Percentiles rank a stretch among this genome's conserved stretches.
Conservation (phyloP, 176 grass and related monocot genomes). For the Zoysia japonica region DNA sequence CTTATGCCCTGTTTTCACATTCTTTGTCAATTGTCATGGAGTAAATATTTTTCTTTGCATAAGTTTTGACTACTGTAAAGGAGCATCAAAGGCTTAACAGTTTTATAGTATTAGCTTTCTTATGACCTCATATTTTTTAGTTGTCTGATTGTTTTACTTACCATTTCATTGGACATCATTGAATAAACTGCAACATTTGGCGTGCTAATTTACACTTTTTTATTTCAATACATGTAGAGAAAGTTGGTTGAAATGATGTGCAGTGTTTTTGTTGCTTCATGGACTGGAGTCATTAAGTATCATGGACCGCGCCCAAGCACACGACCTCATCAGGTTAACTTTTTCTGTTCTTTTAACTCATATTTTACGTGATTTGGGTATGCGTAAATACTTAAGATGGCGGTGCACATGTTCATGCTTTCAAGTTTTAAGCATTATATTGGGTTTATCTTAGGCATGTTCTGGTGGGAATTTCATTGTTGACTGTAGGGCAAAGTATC, state of each 20-base stretch:
- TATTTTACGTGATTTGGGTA: constrained; percentile 2
- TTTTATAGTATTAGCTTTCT: no score
- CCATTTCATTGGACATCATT: constrained; percentile 15
- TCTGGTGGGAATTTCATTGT: not conserved
- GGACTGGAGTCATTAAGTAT: constrained; percentile 96
- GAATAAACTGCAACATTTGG: constrained; percentile 17
- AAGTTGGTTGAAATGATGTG: constrained; percentile 99
- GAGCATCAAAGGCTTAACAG: not conserved
- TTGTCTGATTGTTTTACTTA: no score
- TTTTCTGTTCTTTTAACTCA: constrained; percentile 25
- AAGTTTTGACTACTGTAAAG: not conserved
- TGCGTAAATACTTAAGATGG: not conserved
- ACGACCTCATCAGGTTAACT: constrained; percentile 77
- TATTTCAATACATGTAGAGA: constrained; percentile 58
- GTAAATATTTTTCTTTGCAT: not conserved
- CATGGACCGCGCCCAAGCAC: constrained; percentile 95
- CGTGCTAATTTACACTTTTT: constrained; percentile 19
- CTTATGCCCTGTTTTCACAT: not conserved
- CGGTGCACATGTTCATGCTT: not conserved
- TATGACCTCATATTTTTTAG: no score
- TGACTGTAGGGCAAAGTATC: constrained; percentile 5
- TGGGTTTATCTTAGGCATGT: not conserved
- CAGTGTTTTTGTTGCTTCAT: constrained; percentile 92
- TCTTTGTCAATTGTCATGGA: not conserved
- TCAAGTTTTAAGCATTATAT: not conserved